Conservation (phyloP, 2,329 filamentous ascomycete genomes). For the Hirsutella minnesotensis region DNA sequence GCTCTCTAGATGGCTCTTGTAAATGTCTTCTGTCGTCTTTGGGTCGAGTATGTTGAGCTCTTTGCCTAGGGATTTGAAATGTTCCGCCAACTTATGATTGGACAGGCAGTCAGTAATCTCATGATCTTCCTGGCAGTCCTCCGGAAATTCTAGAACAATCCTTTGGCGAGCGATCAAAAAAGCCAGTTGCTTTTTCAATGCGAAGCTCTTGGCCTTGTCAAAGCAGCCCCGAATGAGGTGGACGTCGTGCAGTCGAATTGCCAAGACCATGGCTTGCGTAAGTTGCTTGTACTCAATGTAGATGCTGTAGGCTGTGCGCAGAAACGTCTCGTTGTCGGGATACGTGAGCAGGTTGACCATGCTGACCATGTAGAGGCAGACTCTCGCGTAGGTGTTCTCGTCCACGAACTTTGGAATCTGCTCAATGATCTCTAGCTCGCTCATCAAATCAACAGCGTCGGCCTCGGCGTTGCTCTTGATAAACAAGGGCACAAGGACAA, state of each 20-base stretch:
- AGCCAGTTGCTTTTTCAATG: slow-evolving; percentile 83
- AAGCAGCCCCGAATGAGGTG: slow-evolving; percentile 76
- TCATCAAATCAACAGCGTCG: slow-evolving; percentile 92
- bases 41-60: slow-evolving; percentile 95
- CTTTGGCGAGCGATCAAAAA: slow-evolving; percentile 88
- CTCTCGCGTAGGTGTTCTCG: slow-evolving; percentile 82
- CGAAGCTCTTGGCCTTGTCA: slow-evolving; percentile 64
- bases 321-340: slow-evolving; percentile 92
- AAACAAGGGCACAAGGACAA: slow-evolving; percentile 84
- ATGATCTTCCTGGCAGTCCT: slow-evolving; percentile 55
- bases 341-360: slow-evolving; percentile 98
- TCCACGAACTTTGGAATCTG: slow-evolving; percentile 81
- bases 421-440: slow-evolving; percentile 95
- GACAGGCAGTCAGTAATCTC: slow-evolving; percentile 74
- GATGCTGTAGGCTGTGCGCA: slow-evolving; percentile 83
- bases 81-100: slow-evolving; percentile 77
- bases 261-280: slow-evolving; percentile 85
- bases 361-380: slow-evolving; percentile 96
- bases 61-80: slow-evolving; percentile 90
- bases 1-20: slow-evolving; percentile 97
- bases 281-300: slow-evolving; percentile 90
- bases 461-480: slow-evolving; percentile 96
- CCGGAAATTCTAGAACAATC: slow-evolving; percentile 64
- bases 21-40: slow-evolving; percentile 95
- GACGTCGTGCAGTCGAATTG: slow-evolving; percentile 83